Evolutionary conservation across 768 basidiomycete species (phyloP), one percentile per base, ranked within the genome.

Genomic region (Suillus plorans): DNA sequence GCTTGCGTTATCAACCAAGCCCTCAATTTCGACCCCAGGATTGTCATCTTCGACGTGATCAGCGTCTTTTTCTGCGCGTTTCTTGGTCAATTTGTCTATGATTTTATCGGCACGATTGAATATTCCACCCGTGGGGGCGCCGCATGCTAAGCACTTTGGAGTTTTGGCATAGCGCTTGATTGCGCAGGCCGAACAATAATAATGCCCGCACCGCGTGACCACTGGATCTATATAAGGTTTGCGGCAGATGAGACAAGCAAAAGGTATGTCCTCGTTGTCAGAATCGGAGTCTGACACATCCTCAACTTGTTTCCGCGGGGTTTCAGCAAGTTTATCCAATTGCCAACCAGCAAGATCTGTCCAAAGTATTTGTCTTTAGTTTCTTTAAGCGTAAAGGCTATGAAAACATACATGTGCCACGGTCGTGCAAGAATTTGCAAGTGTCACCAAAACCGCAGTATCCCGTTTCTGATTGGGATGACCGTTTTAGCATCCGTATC

Each of bases 391-490:
- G 50, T 57, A 55, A 63, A 45, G 28, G 34, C 39, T 28, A 39
- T 63, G 61, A 52, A 56, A 31, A 87, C 91, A 75, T 71, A 93
- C 92, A 95, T 42, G 93, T 95, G 64, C 97, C 96, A 72, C 97
- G 89, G 77, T 99, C 97, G 79, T 99, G 97, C 74, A 99, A 83
- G 82, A 98, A 98, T 83, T 98, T 99, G 79, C 97, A 99, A 4
- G 95, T 95, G 78, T 99, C 97, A 37, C 97, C 97, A 76, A 97
- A 99, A 28, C 97, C 97, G 77, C 97, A 99, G 75, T 94, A 99
- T 0, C 97, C 97, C 60, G 97, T 99, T 81, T 99, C 97, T 97
- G 57, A 64, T 31, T 45, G 5, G 22, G 39, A 44, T 20, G 49
- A 31, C n/a, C 25, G 20, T 16, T 57, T 61, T 61, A 63, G 66